Evolutionary conservation across 2,329 filamentous ascomycete species (phyloP), one percentile per base, ranked within the genome.

Genomic region (Fusarium nurragi): DNA sequence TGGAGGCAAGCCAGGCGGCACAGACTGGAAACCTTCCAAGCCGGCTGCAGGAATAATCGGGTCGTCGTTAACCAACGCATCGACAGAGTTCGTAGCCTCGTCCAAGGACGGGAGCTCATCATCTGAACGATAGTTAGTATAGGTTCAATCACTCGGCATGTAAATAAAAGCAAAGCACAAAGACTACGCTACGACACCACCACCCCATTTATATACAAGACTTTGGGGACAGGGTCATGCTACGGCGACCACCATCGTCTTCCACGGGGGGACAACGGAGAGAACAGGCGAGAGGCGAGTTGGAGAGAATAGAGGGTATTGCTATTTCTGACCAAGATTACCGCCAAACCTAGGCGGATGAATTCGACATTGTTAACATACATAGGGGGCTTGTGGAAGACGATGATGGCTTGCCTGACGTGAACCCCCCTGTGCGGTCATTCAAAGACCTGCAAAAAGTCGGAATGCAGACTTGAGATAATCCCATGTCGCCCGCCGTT

Each of bases 401-500:
- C 85, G 86, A 88, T 87, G 86, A 87, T 87, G 84, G 86, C 85
- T 84, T 86, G 86, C 85, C 85, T 86, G 83, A 81, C 79, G 58
- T 71, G 71, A 70, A 67, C 68, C 71, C 71, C 60, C 54, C 54
- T 65, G 54, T 62, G 55, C 54, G 60, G 66, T 65, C 61, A 46
- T 54, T 54, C 53, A 63, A 47, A 54, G 60, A 71, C 64, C 60
- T 49, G 68, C 56, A 55, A 65, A 34, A 63, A 68, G 48, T 64
- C 45, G 65, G 54, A 59, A 54, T 32, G 48, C 28, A 52, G 60
- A 57, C 67, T 56, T 46, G 66, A 64, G 54, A 64, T 69, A 48
- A 32, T 68, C 67, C 65, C 60, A 44, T 39, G 54, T 25, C 45
- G 21, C 44, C 60, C 67, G 67, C 65, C 57, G 66, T 64, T 68